Evolutionary conservation across 306 rosid species (phyloP).

Genomic region (Clitoria ternatea): DNA sequence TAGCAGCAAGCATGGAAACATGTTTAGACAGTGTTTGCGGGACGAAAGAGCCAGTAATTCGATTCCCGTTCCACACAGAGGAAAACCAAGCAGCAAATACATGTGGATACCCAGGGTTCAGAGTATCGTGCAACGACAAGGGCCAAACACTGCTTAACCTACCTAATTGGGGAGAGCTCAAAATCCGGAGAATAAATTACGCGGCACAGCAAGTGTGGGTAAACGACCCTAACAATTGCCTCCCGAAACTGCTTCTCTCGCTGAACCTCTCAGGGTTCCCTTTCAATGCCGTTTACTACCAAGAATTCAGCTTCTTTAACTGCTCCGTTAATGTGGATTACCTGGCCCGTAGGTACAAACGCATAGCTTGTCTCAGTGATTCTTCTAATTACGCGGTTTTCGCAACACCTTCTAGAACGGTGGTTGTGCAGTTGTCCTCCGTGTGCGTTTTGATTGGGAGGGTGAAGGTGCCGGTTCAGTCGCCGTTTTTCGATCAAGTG

Average conservation of each 20-base stretch:
- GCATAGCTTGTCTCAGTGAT: conserved; percentile 54
- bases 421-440: conserved; percentile 18
- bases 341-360: conserved; percentile 31
- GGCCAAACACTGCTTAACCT: conserved; percentile 50
- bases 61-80: conserved; percentile 58
- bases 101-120: conserved; percentile 68
- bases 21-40: conserved; percentile 44
- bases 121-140: conserved; percentile 29
- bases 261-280: conserved; percentile 55
- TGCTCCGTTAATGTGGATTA: conserved; percentile 43
- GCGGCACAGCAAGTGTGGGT: conserved; percentile 50
- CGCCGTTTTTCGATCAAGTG: conserved; percentile 26
- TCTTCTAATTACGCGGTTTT: conserved; percentile 28
- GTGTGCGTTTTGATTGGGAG: conserved; percentile 29
- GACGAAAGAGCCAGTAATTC: conserved; percentile 19
- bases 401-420: conserved; percentile 43
- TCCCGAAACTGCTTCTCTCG: conserved; percentile 49
- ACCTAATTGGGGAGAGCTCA: conserved; percentile 42
- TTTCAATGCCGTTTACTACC: conserved; percentile 31
- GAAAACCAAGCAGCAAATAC: conserved; percentile 17
- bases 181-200: conserved; percentile 51
- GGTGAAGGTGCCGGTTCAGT: conserved; percentile 46
- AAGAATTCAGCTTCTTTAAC: conserved; percentile 55
- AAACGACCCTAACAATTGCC: conserved; percentile 68
- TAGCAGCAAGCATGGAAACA: conserved; percentile 24